Percentiles rank a stretch among this genome's conserved stretches.
Evolutionary conservation across 352 stramenopile genomes (phyloP).

Genomic region (Blastocystis sp.): DNA sequence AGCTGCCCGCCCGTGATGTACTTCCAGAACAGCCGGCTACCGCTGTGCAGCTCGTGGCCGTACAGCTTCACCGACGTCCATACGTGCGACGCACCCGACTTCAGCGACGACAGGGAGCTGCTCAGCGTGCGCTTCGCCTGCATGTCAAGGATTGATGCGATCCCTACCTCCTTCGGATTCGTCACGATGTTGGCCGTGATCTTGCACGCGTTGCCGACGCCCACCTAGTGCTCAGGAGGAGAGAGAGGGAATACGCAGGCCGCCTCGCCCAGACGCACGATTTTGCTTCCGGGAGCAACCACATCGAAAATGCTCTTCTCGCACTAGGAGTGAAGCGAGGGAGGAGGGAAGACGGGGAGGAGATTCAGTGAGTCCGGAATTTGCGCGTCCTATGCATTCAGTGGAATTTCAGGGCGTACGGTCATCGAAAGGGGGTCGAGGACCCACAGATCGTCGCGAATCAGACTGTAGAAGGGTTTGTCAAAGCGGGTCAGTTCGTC

Average conservation of each 20-base stretch:
- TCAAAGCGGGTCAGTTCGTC: constrained; percentile 1
- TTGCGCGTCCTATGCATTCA: constrained; percentile 31
- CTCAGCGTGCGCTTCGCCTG: constrained; percentile 1
- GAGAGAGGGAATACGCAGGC: background rate
- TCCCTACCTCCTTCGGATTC: constrained; percentile 17
- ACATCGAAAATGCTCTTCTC: constrained; percentile 29
- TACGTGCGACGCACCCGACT: constrained; percentile 23
- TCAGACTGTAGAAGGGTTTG: constrained; percentile 51
- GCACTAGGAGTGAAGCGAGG: background rate
- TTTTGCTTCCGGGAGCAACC: constrained; percentile 48
- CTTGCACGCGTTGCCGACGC: constrained; percentile 26
- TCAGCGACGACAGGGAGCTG: background rate
- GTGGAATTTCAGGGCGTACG: background rate
- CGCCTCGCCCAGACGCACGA: constrained; percentile 41
- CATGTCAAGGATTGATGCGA: background rate
- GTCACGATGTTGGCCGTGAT: constrained; percentile 34
- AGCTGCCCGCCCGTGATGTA: constrained; percentile 54
- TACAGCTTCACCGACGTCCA: constrained; percentile 65
- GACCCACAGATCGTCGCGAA: constrained; percentile 63
- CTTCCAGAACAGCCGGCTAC: constrained; percentile 60
- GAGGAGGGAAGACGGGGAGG: constrained; percentile 9
- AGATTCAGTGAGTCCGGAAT: constrained; percentile 66
- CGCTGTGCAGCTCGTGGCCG: constrained; percentile 53
- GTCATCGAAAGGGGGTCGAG: constrained; percentile 17
- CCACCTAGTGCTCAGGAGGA: background rate